Percentiles rank a stretch among this genome's conserved stretches.
phyloP scores from a whole-genome alignment of 2,329 filamentous ascomycete genomes.

The Paramyrothecium roridum region DNA sequence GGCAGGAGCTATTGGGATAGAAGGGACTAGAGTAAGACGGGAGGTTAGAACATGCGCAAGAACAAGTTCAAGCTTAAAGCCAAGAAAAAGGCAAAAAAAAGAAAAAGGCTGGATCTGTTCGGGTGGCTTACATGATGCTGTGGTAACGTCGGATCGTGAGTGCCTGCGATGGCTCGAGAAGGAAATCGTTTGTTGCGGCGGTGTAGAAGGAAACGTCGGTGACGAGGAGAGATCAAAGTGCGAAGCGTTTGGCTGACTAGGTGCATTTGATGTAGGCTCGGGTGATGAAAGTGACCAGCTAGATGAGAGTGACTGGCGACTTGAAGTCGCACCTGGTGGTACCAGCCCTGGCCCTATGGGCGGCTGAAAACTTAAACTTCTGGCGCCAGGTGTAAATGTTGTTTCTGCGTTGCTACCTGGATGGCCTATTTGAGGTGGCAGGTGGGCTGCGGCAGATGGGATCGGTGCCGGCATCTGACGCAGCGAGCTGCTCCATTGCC shows the following conservation, averaged over 20 bases:
- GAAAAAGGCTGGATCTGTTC: background rate
- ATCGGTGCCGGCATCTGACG: background rate
- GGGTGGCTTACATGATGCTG: background rate
- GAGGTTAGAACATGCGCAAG: background rate
- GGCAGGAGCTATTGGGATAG: background rate
- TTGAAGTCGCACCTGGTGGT: constrained; percentile 12
- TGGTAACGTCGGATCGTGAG: background rate
- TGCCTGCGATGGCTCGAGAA: background rate
- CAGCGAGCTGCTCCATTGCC: background rate
- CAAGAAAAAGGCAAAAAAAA: too few relatives aligned
- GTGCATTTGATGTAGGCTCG: constrained; percentile 13
- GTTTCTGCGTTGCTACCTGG: background rate
- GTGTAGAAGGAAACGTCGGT: background rate
- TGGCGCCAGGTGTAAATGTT: background rate
- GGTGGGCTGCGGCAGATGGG: background rate
- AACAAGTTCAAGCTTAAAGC: too few relatives aligned
- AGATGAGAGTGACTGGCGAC: constrained; percentile 14
- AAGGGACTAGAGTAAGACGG: background rate
- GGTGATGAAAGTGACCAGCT: constrained; percentile 12
- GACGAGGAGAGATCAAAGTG: constrained; percentile 10
- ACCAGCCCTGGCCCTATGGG: constrained; percentile 1
- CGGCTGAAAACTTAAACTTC: constrained; percentile 2
- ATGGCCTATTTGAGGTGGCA: background rate
- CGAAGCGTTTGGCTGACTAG: constrained; percentile 12
- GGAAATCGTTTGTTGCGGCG: background rate